Evolutionary conservation across 2,329 filamentous ascomycete species (phyloP).

Genomic region (Zymoseptoria brevis): DNA sequence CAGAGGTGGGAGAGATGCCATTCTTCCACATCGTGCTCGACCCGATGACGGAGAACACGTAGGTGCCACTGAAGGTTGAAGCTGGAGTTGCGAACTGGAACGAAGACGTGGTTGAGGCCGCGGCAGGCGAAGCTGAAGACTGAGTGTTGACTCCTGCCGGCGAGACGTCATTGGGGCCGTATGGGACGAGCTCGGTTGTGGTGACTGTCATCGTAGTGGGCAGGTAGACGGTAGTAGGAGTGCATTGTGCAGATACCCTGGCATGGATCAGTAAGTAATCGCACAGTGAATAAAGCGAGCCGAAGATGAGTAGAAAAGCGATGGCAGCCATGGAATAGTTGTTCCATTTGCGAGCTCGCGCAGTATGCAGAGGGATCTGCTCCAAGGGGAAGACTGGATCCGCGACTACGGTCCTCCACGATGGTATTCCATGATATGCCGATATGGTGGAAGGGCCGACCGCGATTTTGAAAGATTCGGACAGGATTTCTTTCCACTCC

Average conservation of each 20-base stretch:
- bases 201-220: constrained; percentile 21
- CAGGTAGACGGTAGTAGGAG: constrained; percentile 18
- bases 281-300: constrained; percentile 15
- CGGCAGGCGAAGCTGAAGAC: constrained; percentile 7
- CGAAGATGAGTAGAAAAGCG: constrained; percentile 19
- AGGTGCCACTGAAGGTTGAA: constrained; percentile 2
- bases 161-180: constrained; percentile 4
- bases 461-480: background rate
- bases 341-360: background rate
- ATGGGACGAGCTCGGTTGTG: constrained; percentile 3
- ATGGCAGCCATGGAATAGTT: constrained; percentile 1
- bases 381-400: background rate
- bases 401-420: background rate
- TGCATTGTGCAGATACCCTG: constrained; percentile 24
- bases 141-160: constrained; percentile 11
- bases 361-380: background rate
- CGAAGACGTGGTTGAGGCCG: constrained; percentile 1
- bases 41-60: constrained; percentile 12
- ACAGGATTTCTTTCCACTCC: background rate
- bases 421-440: background rate
- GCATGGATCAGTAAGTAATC: constrained; percentile 24
- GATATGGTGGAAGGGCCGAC: background rate
- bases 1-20: constrained; percentile 20
- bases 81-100: background rate
- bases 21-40: constrained; percentile 23